Percentiles rank a stretch among this genome's conserved stretches.
These are phyloP conservation scores for Stropharia rugosoannulata DNA, from an alignment of 768 basidiomycete species.

Conservation along the genomic window DNA sequence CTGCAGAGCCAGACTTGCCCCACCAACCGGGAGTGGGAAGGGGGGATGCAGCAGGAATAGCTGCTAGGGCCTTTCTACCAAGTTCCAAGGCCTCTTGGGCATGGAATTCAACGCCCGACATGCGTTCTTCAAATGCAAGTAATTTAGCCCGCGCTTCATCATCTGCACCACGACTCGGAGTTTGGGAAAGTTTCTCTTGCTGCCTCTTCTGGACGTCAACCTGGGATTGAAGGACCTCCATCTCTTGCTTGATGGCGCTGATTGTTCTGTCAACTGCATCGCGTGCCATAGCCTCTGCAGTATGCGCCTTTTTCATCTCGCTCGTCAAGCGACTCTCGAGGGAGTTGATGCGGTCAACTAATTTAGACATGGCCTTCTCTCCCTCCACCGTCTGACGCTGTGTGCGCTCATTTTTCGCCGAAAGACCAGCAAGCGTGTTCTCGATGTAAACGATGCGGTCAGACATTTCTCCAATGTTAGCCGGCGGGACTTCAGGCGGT, in stretches of 20 bases:
- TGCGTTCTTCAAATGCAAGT: slow-evolving; percentile 57
- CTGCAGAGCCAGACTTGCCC: slow-evolving; percentile 55
- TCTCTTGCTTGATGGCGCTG: slow-evolving; percentile 50
- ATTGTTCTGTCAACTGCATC: slow-evolving; percentile 45
- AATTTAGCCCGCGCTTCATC: slow-evolving; percentile 58
- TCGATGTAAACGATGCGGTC: slow-evolving; percentile 65
- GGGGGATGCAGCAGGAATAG: slow-evolving; percentile 15
- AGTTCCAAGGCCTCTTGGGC: slow-evolving; percentile 71
- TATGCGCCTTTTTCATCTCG: slow-evolving; percentile 36
- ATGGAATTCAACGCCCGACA: slow-evolving; percentile 59
- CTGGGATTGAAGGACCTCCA: slow-evolving; percentile 47
- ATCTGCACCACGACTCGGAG: slow-evolving; percentile 32
- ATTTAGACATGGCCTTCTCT: slow-evolving; percentile 45
- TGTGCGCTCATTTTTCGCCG: slow-evolving; percentile 50
- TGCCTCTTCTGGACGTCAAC: slow-evolving; percentile 24
- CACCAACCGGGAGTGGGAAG: slow-evolving; percentile 61
- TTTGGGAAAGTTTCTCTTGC: slow-evolving; percentile 22
- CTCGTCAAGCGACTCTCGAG: slow-evolving; percentile 51
- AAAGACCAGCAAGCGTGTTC: slow-evolving; percentile 57
- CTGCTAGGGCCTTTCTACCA: slow-evolving; percentile 45
- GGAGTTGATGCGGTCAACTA: slow-evolving; percentile 50
- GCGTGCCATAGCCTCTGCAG: slow-evolving; percentile 54
- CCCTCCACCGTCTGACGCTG: slow-evolving; percentile 54
- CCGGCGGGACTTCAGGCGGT: slow-evolving; percentile 57
- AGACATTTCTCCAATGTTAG: slow-evolving; percentile 66